phyloP scores from a whole-genome alignment of 1,284 basidiomycete genomes.

The Amylostereum areolatum region DNA sequence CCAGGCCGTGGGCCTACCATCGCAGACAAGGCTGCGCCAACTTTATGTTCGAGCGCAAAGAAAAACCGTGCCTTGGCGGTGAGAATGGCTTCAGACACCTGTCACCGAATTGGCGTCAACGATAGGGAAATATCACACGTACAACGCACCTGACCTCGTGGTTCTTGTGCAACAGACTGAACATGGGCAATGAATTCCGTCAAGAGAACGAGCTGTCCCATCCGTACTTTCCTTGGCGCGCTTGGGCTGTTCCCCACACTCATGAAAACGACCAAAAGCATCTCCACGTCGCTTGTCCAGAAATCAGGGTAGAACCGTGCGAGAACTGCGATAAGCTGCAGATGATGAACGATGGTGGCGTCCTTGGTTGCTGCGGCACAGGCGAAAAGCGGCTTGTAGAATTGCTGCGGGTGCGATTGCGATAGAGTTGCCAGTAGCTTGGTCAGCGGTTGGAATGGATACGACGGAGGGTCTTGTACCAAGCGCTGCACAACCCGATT shows the following conservation, averaged over 20 bases:
- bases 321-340: conserved; percentile 47
- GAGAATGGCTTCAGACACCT: conserved; percentile 29
- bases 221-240: conserved; percentile 41
- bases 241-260: conserved; percentile 34
- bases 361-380: conserved; percentile 62
- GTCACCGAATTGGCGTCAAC: neutral
- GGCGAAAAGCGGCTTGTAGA: conserved; percentile 72
- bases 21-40: conserved; percentile 54
- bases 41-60: conserved; percentile 47
- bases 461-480: conserved; percentile 40
- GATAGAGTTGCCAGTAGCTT: conserved; percentile 47
- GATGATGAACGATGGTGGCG: conserved; percentile 48
- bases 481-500: conserved; percentile 28
- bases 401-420: conserved; percentile 51
- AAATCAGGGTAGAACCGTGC: conserved; percentile 52
- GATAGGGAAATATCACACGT: neutral
- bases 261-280: conserved; percentile 69
- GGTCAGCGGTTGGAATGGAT: conserved; percentile 38
- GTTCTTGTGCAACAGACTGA: conserved; percentile 33
- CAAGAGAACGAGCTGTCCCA: conserved; percentile 62
- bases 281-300: conserved; percentile 71
- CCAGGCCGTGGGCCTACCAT: conserved; percentile 38
- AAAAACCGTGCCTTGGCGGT: conserved; percentile 44
- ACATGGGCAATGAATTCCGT: conserved; percentile 58
- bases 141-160: conserved; percentile 31